phyloP scores from a whole-genome alignment of 208 protist genomes.

The Trypanosoma cruzi region DNA sequence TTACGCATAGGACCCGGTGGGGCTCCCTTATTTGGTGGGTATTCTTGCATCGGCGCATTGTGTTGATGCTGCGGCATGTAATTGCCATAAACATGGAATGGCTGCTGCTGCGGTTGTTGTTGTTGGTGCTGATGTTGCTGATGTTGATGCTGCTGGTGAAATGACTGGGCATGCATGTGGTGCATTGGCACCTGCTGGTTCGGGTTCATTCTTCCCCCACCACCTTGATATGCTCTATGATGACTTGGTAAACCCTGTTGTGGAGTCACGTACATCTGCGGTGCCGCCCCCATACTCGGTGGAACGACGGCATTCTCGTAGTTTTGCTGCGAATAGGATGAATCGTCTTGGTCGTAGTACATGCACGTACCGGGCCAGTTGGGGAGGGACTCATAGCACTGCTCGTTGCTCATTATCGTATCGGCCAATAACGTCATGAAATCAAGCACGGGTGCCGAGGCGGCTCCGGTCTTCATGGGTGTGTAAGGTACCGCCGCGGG shows the following conservation, averaged over 20 bases:
- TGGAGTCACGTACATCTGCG: constrained; percentile 34
- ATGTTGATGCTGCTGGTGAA: constrained; percentile 41
- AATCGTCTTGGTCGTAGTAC: constrained; percentile 74
- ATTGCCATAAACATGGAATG: constrained; percentile 14
- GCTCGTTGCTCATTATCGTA: constrained; percentile 42
- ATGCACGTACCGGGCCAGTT: constrained; percentile 61
- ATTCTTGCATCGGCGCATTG: constrained; percentile 27
- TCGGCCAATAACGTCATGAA: constrained; percentile 59
- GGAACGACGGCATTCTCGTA: constrained; percentile 21
- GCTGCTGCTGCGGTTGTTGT: constrained; percentile 18
- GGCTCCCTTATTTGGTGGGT: constrained; percentile 10
- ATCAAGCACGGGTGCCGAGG: constrained; percentile 50
- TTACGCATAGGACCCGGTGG: constrained; percentile 2
- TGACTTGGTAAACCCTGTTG: constrained; percentile 29
- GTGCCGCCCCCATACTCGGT: constrained; percentile 12
- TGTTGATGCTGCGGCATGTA: constrained; percentile 18
- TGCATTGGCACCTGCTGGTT: constrained; percentile 28
- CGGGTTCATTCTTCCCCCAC: constrained; percentile 1
- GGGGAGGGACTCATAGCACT: constrained; percentile 45
- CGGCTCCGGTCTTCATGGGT: constrained; percentile 38
- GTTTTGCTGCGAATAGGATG: constrained; percentile 50
- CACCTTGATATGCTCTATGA: constrained; percentile 25
- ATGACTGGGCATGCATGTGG: constrained; percentile 22
- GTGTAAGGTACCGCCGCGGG: constrained; percentile 46
- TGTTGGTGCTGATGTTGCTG: constrained; percentile 34